Conservation (phyloP, 495 filamentous ascomycete genomes). For the Peziza echinospora region DNA sequence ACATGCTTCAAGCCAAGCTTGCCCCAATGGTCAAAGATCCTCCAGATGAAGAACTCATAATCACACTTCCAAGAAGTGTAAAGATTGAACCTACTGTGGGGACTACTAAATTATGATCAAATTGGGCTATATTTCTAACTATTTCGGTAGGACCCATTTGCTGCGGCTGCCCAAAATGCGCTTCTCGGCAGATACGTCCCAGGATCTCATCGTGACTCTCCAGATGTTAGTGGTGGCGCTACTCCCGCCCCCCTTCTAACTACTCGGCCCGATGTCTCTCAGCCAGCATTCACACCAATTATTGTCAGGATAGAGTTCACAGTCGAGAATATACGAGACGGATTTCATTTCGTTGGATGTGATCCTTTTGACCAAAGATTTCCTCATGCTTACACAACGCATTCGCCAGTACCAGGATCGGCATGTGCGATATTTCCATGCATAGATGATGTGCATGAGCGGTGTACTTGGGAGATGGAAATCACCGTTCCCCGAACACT, state of each 20-base stretch:
- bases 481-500: slow-evolving; percentile 68
- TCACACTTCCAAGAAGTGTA: slow-evolving; percentile 42
- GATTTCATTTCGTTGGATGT: slow-evolving; percentile 73
- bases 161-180: slow-evolving; percentile 10
- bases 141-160: slow-evolving; percentile 13
- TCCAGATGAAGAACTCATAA: slow-evolving; percentile 36
- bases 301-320: slow-evolving; percentile 49
- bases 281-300: slow-evolving; percentile 33
- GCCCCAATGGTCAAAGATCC: slow-evolving; percentile 37
- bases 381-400: slow-evolving; percentile 78
- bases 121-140: background rate
- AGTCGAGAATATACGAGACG: slow-evolving; percentile 53
- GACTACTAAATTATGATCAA: slow-evolving; percentile 18
- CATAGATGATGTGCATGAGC: slow-evolving; percentile 55
- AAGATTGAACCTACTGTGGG: slow-evolving; percentile 38
- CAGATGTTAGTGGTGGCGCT: slow-evolving; percentile 20
- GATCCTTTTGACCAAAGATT: slow-evolving; percentile 57
- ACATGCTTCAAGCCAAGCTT: slow-evolving; percentile 45
- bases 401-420: slow-evolving; percentile 50
- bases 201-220: slow-evolving; percentile 12
- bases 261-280: slow-evolving; percentile 16
- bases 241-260: slow-evolving; percentile 14
- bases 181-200: slow-evolving; percentile 7
- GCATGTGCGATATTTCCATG: slow-evolving; percentile 80
- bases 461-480: slow-evolving; percentile 70